Percentiles rank a stretch among this genome's conserved stretches.
These are phyloP conservation scores for Debaryomyces hansenii DNA, from an alignment of 805 yeast species.

Conservation along the genomic window DNA sequence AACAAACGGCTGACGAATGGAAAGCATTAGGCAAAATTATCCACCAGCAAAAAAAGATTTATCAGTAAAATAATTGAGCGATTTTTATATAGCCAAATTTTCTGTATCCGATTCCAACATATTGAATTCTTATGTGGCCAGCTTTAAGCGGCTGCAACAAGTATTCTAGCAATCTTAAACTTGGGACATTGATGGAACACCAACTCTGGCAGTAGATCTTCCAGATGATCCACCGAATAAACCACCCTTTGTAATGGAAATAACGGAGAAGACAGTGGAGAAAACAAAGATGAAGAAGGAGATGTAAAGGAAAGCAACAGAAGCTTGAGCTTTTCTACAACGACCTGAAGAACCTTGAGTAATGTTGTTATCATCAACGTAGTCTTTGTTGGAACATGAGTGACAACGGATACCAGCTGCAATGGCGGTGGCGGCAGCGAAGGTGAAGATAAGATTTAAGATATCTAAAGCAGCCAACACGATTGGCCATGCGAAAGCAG, in stretches of 20 bases:
- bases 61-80: background rate
- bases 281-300: conserved; percentile 73
- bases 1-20: background rate
- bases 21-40: background rate
- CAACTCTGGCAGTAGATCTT: conserved; percentile 64
- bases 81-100: background rate
- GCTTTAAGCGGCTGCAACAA: background rate
- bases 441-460: conserved; percentile 86
- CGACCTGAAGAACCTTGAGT: conserved; percentile 77
- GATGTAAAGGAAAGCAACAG: conserved; percentile 81
- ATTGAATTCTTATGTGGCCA: background rate
- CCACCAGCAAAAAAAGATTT: background rate
- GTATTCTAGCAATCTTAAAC: conserved; percentile 47
- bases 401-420: conserved; percentile 88
- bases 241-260: conserved; percentile 57
- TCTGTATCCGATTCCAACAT: background rate
- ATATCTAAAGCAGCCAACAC: conserved; percentile 75
- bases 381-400: conserved; percentile 72
- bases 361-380: conserved; percentile 64
- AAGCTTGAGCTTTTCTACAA: conserved; percentile 94
- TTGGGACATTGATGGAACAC: conserved; percentile 89
- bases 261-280: conserved; percentile 58
- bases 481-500: conserved; percentile 85
- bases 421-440: conserved; percentile 91
- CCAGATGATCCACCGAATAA: conserved; percentile 37